A percentile compares a stretch with the other conserved stretches of the same genome.
These are phyloP conservation scores for Schizosaccharomyces pombe DNA, from an alignment of 805 yeast species.

Conservation along the genomic window DNA sequence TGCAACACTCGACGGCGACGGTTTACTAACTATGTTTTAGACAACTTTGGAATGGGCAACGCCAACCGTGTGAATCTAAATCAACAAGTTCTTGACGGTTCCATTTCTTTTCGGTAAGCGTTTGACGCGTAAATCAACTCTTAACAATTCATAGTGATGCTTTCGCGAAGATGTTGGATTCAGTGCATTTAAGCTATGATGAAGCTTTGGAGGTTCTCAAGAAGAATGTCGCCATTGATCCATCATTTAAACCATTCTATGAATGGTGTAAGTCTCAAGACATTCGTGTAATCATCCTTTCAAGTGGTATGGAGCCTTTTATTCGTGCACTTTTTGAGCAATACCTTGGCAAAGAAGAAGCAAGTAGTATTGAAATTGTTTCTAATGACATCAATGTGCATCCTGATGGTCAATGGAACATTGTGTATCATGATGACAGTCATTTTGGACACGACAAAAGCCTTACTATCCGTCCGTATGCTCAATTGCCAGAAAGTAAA, in stretches of 20 bases:
- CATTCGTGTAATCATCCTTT: slow-evolving; percentile 69
- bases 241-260: slow-evolving; percentile 68
- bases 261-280: slow-evolving; percentile 48
- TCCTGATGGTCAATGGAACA: slow-evolving; percentile 49
- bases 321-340: slow-evolving; percentile 52
- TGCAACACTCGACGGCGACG: not conserved
- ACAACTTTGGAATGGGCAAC: slow-evolving; percentile 65
- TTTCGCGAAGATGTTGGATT: slow-evolving; percentile 61
- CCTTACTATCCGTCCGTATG: slow-evolving; percentile 36
- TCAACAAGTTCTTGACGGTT: slow-evolving; percentile 46
- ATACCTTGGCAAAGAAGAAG: slow-evolving; percentile 57
- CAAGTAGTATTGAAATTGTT: slow-evolving; percentile 49
- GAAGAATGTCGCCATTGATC: slow-evolving; percentile 52
- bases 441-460: slow-evolving; percentile 91
- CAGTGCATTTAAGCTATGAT: slow-evolving; percentile 50
- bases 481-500: slow-evolving; percentile 15
- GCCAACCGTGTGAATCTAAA: slow-evolving; percentile 43
- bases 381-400: slow-evolving; percentile 48
- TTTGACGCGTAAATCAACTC: not conserved
- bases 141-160: slow-evolving; percentile 12
- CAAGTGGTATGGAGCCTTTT: slow-evolving; percentile 85
- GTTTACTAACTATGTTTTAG: slow-evolving; percentile 15
- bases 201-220: slow-evolving; percentile 53
- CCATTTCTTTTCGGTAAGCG: slow-evolving; percentile 26
- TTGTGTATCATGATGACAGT: slow-evolving; percentile 64